phyloP scores from a whole-genome alignment of 1,284 basidiomycete genomes.

The Coniophora puteana region DNA sequence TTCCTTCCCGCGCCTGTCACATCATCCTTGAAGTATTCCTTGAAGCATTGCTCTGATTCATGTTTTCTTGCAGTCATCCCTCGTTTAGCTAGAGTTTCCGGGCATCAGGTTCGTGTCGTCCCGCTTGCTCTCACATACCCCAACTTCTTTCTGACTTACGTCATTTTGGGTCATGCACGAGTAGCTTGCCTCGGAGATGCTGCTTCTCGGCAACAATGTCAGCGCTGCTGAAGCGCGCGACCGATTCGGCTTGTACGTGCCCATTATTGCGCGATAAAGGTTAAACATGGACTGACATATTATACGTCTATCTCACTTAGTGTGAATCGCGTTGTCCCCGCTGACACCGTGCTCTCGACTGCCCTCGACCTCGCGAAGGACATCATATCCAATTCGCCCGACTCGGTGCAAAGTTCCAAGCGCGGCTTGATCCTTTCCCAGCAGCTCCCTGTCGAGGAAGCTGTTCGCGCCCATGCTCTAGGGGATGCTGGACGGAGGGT shows the following conservation, averaged over 20 bases:
- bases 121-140: constrained; percentile 17
- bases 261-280: too few species aligned
- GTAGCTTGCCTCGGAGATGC: constrained; percentile 77
- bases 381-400: constrained; percentile 73
- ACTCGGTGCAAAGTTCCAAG: constrained; percentile 79
- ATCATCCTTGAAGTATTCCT: too few species aligned
- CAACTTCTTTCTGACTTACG: constrained; percentile 28
- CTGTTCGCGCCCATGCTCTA: constrained; percentile 45
- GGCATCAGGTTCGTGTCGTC: constrained; percentile 62
- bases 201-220: constrained; percentile 68
- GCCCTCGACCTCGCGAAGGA: constrained; percentile 64
- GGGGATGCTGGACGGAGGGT: constrained; percentile 50
- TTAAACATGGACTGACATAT: too few species aligned
- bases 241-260: constrained; percentile 77
- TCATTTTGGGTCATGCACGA: too few species aligned
- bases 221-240: constrained; percentile 65
- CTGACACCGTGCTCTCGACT: constrained; percentile 50
- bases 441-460: constrained; percentile 51
- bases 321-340: constrained; percentile 66
- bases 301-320: too few species aligned
- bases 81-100: constrained; percentile 53
- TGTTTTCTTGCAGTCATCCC: constrained; percentile 61
- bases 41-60: too few species aligned
- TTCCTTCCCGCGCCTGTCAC: constrained; percentile 61
- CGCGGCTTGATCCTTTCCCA: constrained; percentile 56